A percentile compares a stretch with the other conserved stretches of the same genome.
These are phyloP conservation scores for Rhipidocladum racemiflorum DNA, from an alignment of 176 grass and related monocot genomes.

Conservation along the genomic window DNA sequence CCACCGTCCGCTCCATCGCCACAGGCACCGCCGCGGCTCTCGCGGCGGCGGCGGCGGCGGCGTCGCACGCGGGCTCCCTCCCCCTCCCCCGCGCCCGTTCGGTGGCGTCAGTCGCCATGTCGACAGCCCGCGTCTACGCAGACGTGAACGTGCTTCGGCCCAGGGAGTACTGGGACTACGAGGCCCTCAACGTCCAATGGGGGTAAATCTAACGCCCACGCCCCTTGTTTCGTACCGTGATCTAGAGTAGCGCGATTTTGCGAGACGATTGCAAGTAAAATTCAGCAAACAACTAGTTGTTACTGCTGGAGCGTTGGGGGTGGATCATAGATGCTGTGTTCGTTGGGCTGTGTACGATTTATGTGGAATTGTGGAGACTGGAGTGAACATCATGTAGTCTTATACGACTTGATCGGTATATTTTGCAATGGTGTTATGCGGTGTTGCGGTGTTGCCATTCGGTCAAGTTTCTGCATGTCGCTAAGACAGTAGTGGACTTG, in stretches of 20 bases:
- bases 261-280: conserved; percentile 19
- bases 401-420: neutral
- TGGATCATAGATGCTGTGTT: neutral
- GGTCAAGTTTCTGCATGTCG: neutral
- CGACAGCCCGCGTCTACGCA: conserved; percentile 56
- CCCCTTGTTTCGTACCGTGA: too few relatives aligned
- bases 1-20: conserved; percentile 40
- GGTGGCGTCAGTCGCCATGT: conserved; percentile 26
- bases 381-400: neutral
- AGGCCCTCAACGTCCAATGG: conserved; percentile 63
- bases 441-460: neutral
- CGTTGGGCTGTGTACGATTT: neutral
- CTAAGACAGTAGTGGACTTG: neutral
- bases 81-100: conserved; percentile 2
- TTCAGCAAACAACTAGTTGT: neutral
- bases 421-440: neutral
- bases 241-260: too few relatives aligned
- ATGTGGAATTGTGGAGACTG: neutral
- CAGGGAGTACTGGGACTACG: conserved; percentile 77
- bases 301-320: neutral
- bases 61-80: conserved; percentile 7
- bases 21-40: conserved; percentile 34
- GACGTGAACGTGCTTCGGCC: conserved; percentile 54
- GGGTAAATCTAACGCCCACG: conserved; percentile 29
- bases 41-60: conserved; percentile 28